A percentile compares a stretch with the other conserved stretches of the same genome.
These are phyloP conservation scores for Corallochytrium limacisporum DNA, from an alignment of 78 protist genomes.

Conservation along the genomic window DNA sequence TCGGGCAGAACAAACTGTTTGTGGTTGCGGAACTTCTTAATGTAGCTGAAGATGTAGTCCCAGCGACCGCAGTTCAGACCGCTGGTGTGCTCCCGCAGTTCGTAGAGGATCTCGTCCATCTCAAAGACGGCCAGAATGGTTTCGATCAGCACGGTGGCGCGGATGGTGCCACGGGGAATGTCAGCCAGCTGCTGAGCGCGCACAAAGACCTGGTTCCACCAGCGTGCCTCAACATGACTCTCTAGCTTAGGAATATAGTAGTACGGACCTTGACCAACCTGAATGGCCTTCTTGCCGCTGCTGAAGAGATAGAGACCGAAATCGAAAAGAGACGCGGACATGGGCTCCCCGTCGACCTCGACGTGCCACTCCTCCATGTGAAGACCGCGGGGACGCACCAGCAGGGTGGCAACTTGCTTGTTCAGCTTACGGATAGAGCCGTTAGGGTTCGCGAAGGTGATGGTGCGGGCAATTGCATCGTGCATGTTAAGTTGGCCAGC, in stretches of 20 bases:
- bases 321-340: constrained; percentile 49
- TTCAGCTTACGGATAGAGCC: constrained; percentile 29
- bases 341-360: constrained; percentile 35
- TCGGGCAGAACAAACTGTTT: constrained; percentile 45
- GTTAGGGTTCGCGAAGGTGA: constrained; percentile 22
- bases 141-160: constrained; percentile 60
- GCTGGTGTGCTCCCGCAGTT: constrained; percentile 44
- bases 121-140: constrained; percentile 57
- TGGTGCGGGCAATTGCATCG: constrained; percentile 37
- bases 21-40: constrained; percentile 41
- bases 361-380: constrained; percentile 48
- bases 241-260: constrained; percentile 61
- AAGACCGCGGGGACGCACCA: constrained; percentile 56
- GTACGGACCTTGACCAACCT: constrained; percentile 31
- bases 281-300: constrained; percentile 6
- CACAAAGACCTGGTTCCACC: constrained; percentile 48
- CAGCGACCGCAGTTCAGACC: constrained; percentile 68
- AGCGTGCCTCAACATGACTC: constrained; percentile 46
- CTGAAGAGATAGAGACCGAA: constrained; percentile 55
- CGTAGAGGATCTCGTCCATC: constrained; percentile 66
- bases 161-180: constrained; percentile 41
- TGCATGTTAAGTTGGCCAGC: constrained; percentile 44
- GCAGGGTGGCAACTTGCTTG: constrained; percentile 22
- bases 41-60: constrained; percentile 54
- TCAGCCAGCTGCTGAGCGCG: constrained; percentile 16